phyloP scores from a whole-genome alignment of 1,284 basidiomycete genomes.

The Pascua guehoae region DNA sequence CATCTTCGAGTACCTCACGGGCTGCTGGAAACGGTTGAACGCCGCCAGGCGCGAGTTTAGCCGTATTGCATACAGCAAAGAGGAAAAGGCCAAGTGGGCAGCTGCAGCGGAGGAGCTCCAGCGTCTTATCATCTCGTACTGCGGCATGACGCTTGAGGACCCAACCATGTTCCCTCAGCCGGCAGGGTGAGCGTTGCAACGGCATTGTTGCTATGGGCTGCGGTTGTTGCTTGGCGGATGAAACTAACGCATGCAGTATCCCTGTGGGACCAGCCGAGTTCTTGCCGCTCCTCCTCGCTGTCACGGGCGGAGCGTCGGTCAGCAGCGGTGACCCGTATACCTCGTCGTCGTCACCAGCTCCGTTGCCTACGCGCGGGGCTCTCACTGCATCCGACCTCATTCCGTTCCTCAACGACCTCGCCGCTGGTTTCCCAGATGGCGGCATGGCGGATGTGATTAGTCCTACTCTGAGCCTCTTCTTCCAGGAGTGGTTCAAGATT shows the following conservation, averaged over 20 bases:
- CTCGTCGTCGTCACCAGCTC: slow-evolving; percentile 17
- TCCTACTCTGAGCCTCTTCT: slow-evolving; percentile 48
- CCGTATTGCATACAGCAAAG: slow-evolving; percentile 64
- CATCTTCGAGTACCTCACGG: slow-evolving; percentile 83
- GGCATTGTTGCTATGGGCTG: too few species aligned
- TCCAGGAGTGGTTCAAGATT: slow-evolving; percentile 49
- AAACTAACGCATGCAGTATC: slow-evolving; percentile 53
- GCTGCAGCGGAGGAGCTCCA: slow-evolving; percentile 67
- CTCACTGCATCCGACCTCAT: slow-evolving; percentile 47
- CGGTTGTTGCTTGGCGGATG: neutral
- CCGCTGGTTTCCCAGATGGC: slow-evolving; percentile 47
- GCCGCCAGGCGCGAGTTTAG: slow-evolving; percentile 56
- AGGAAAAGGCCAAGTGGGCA: slow-evolving; percentile 62
- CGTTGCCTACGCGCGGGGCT: slow-evolving; percentile 12
- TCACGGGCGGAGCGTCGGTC: slow-evolving; percentile 55
- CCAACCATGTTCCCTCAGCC: slow-evolving; percentile 91
- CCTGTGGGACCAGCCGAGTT: slow-evolving; percentile 71
- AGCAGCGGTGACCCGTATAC: slow-evolving; percentile 55
- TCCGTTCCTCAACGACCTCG: slow-evolving; percentile 53
- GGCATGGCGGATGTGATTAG: slow-evolving; percentile 52
- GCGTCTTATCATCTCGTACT: slow-evolving; percentile 81
- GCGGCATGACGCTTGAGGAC: slow-evolving; percentile 83
- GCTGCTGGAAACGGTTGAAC: slow-evolving; percentile 83
- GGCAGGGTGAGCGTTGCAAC: slow-evolving; percentile 55
- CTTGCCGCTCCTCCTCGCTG: slow-evolving; percentile 65